Evolutionary conservation across 768 basidiomycete genomes (phyloP).

Genomic region (Leccinum disarticulatum): DNA sequence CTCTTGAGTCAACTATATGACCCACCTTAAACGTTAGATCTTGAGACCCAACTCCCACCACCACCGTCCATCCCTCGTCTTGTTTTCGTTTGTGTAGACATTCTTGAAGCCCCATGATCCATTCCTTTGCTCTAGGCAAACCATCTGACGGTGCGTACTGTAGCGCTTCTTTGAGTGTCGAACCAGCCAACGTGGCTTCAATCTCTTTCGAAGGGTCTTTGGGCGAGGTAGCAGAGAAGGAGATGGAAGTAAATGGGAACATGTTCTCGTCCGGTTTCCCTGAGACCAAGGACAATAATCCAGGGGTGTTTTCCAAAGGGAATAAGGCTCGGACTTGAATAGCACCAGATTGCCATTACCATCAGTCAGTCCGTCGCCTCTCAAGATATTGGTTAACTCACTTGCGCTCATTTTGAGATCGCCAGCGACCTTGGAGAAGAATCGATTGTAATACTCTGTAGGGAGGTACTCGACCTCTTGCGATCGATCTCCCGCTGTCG

Average conservation of each 20-base stretch:
- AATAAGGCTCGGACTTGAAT: neutral
- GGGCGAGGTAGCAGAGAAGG: too few species aligned
- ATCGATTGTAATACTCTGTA: slow-evolving; percentile 48
- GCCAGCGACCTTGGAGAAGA: slow-evolving; percentile 23
- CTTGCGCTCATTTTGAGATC: slow-evolving; percentile 54
- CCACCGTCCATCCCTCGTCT: slow-evolving; percentile 66
- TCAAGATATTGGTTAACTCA: slow-evolving; percentile 29
- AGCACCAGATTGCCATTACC: neutral
- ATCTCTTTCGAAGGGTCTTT: too few species aligned
- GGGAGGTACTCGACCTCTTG: slow-evolving; percentile 33
- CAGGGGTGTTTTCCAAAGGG: neutral
- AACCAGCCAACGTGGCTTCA: too few species aligned
- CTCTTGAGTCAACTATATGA: too few species aligned
- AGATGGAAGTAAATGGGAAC: neutral
- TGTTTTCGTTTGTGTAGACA: slow-evolving; percentile 55
- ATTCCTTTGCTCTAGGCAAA: slow-evolving; percentile 52
- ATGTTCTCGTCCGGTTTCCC: neutral
- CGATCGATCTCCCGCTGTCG: neutral
- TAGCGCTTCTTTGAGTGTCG: slow-evolving; percentile 38
- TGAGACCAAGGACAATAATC: neutral
- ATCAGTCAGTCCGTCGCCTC: neutral
- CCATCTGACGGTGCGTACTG: slow-evolving; percentile 75
- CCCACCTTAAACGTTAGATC: too few species aligned
- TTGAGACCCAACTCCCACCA: slow-evolving; percentile 64
- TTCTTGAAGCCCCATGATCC: slow-evolving; percentile 67